Base-by-base conservation (phyloP, 768 basidiomycete genomes). In the Lactarius akahatsu region DNA sequence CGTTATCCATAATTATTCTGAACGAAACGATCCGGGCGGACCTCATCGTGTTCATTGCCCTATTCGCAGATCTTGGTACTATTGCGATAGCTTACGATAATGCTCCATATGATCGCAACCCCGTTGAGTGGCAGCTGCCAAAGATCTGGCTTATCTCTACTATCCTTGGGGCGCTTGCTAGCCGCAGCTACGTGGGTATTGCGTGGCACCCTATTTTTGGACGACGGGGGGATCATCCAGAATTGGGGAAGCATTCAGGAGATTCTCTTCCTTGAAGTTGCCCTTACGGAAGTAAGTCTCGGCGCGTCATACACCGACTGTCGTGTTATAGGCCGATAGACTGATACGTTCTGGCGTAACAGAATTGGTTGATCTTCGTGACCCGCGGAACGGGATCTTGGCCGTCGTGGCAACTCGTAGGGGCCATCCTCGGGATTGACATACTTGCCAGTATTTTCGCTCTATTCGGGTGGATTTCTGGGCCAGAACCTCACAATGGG, bases 41-140 rank as follows among this genome's bases (percentile, higher is more conserved):
- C 59, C 73, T 83, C 26, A 75, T 82, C 71, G 80, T 81, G 68
- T 80, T 79, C 74, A 71, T 79, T 52, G 80, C 78, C 45, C 76
- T 82, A 70, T 80, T 80, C 65, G 80, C 79, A 28, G 77, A 80
- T 71, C 75, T 82, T 20, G 81, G 80, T 9, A 82, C 81, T 8
- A 81, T 83, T 61, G 82, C 82, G 26, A 80, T 83, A 62, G 82
- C 82, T 3, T 82, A 81, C 65, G 81, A 82, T 69, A 73, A 77
- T 61, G 79, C 79, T 1, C 78, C 79, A 1, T 77, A 74, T 67
- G 74, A 74, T 13, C 72, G 74, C 34, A 67, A 74, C 55, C 81
- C 81, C 2, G 82, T 82, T 28, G 81, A 82, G 65, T 82, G 81
- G 81, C 80, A 82, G 71, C 70, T 82, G 20, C 79, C 81, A 20